Evolutionary conservation across 345 rosid genomes (phyloP).

Genomic region (Schrenkiella parvula): DNA sequence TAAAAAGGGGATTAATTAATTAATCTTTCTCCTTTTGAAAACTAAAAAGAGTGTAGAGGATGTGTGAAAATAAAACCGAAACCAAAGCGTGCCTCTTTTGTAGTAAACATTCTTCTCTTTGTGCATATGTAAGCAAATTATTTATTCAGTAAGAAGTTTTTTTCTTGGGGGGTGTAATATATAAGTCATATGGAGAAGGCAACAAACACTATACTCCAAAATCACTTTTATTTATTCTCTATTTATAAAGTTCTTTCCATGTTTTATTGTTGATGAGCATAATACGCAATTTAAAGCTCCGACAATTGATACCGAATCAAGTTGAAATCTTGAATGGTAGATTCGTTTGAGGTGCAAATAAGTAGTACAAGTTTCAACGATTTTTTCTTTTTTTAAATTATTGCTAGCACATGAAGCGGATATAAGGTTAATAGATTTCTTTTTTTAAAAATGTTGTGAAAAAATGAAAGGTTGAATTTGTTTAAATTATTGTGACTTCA

Average conservation of each 20-base stretch:
- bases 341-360: not conserved
- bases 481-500: not conserved
- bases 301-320: not conserved
- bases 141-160: not conserved
- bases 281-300: not conserved
- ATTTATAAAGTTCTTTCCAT: not conserved
- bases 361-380: not conserved
- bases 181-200: not conserved
- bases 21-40: not conserved
- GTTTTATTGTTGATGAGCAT: not conserved
- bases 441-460: not conserved
- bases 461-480: not conserved
- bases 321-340: not conserved
- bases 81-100: conserved; percentile 1
- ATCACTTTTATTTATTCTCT: conserved; percentile 5
- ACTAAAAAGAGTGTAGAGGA: not conserved
- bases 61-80: not conserved
- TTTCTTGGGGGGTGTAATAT: not conserved
- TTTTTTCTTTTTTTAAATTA: not conserved
- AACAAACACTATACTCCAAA: conserved; percentile 18
- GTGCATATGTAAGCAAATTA: not conserved
- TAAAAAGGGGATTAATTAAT: not conserved
- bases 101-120: not conserved
- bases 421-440: not conserved
- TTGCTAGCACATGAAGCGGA: not conserved